phyloP scores from a whole-genome alignment of 345 rosid species.

The Boechera stricta region DNA sequence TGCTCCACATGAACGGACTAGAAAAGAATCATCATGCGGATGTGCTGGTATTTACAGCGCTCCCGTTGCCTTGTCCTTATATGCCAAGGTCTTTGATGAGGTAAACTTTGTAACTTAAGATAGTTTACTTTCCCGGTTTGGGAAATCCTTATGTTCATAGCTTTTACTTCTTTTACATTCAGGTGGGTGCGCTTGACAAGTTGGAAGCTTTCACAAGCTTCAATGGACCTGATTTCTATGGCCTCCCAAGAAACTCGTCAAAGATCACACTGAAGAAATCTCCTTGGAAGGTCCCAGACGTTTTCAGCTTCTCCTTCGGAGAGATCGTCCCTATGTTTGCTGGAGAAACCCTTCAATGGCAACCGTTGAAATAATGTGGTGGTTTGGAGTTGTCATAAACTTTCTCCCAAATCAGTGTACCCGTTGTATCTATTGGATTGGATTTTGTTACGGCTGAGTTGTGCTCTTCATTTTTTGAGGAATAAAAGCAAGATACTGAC shows the following conservation, averaged over 20 bases:
- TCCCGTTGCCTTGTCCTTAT: slow-evolving; percentile 69
- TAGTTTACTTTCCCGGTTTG: slow-evolving; percentile 7
- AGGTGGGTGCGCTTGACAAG: slow-evolving; percentile 95
- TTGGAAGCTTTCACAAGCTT: slow-evolving; percentile 94
- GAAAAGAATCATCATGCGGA: slow-evolving; percentile 85
- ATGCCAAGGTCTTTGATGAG: slow-evolving; percentile 85
- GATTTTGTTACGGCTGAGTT: slow-evolving; percentile 8
- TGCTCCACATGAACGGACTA: slow-evolving; percentile 88
- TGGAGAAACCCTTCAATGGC: slow-evolving; percentile 79
- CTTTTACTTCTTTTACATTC: not conserved
- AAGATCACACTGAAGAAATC: slow-evolving; percentile 68
- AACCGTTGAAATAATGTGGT: slow-evolving; percentile 38
- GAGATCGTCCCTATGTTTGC: slow-evolving; percentile 90
- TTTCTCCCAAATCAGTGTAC: not conserved
- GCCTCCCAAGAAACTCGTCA: slow-evolving; percentile 81
- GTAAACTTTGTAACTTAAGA: slow-evolving; percentile 44
- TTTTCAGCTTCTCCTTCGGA: slow-evolving; percentile 71
- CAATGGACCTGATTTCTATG: slow-evolving; percentile 93
- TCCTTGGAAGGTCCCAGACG: slow-evolving; percentile 81
- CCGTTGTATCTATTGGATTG: slow-evolving; percentile 26
- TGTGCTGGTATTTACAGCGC: slow-evolving; percentile 94
- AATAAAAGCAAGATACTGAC: slow-evolving; percentile 36
- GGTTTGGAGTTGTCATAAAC: not conserved
- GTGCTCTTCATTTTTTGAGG: slow-evolving; percentile 28
- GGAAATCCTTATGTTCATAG: slow-evolving; percentile 1